Evolutionary conservation across 257 asterid species (phyloP).

Genomic region (Primulina tabacum): DNA sequence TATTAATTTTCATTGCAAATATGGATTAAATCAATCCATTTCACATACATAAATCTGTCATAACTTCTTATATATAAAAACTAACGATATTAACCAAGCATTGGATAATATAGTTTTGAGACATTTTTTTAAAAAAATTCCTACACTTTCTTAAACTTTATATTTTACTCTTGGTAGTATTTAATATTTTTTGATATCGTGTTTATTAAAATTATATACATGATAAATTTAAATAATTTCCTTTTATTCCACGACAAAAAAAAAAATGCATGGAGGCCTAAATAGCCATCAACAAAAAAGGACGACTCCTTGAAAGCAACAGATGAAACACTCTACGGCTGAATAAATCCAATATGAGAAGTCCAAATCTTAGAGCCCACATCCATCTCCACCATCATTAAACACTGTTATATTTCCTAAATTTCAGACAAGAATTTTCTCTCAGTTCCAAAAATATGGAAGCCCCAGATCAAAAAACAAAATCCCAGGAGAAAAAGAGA

Average conservation of each 20-base stretch:
- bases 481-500: slow-evolving; percentile 29
- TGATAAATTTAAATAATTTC: background rate
- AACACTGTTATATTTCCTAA: slow-evolving; percentile 13
- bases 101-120: too few species aligned
- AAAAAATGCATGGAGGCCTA: slow-evolving; percentile 8
- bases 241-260: background rate
- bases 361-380: slow-evolving; percentile 33
- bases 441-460: slow-evolving; percentile 35
- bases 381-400: slow-evolving; percentile 3
- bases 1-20: too few species aligned
- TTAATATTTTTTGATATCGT: too few species aligned
- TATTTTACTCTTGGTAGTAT: background rate
- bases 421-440: background rate
- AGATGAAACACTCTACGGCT: slow-evolving; percentile 20
- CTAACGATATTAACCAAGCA: too few species aligned
- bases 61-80: too few species aligned
- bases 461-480: slow-evolving; percentile 27
- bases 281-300: slow-evolving; percentile 26
- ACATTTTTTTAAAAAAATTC: too few species aligned
- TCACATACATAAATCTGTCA: too few species aligned
- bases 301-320: slow-evolving; percentile 32
- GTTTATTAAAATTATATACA: background rate
- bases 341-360: slow-evolving; percentile 10
- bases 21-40: too few species aligned
- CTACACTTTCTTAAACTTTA: too few species aligned